Base-by-base conservation (phyloP, 202 grass and related monocot genomes). In the Carex arenaria region DNA sequence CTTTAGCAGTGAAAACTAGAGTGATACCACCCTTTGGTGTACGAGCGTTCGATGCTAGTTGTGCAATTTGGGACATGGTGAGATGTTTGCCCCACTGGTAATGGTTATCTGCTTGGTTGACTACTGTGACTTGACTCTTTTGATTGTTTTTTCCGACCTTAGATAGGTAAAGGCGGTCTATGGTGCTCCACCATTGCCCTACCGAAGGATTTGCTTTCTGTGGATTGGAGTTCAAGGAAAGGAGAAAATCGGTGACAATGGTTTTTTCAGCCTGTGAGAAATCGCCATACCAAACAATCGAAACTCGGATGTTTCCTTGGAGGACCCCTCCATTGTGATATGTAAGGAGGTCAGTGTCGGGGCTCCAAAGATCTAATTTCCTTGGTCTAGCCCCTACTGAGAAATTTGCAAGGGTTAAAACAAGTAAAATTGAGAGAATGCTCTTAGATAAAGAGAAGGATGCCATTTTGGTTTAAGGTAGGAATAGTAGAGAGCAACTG, bases 311-410 rank as follows among this genome's bases (percentile, higher is more conserved):
- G 78, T 91, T 67, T 66, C 88, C 92, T 69, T 79, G 77, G 65
- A 94, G 92, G 22, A 94, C 85, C 14, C 18, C 52, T 30, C 92
- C 94, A 9, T 85, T 26, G 83, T 97, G 94, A 84, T 93, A 96
- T 51, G 84, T 85, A 71, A 94, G 90, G 81, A 89, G 80, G 77
- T 91, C 54, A 3, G 49, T 56, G 28, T 57, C 60, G 6, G 9
- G 87, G 87, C 3, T 68, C 49, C 89, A 92, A 62, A 97, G 84
- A 63, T 85, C 72, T 74, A 88, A 85, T 83, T 85, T 89, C 61
- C 87, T 81, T 81, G 34, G 67, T 11, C 85, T 87, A 56, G 89
- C 83, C 1, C 89, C 87, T 71, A 82, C 62, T 62, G 71, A 78
- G 5, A 64, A 80, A 67, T 79, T 89, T 0, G 78, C 69, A 0